Conservation (phyloP, 73 alveolate genomes). For the Strombidium stylifer region DNA sequence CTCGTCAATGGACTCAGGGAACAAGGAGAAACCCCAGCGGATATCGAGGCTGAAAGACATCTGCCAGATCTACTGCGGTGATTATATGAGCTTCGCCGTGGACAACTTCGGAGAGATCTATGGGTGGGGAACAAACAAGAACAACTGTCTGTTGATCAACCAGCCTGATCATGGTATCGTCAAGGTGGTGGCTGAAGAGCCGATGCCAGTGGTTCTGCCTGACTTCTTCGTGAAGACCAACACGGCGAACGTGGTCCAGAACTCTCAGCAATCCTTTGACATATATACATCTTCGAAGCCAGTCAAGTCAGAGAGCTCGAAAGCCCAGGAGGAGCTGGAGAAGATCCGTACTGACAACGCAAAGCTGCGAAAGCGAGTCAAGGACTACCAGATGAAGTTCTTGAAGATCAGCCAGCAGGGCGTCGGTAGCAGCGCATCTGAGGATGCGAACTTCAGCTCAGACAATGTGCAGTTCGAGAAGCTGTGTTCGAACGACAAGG, state of each 20-base stretch:
- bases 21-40: background rate
- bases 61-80: constrained; percentile 47
- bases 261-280: background rate
- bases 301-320: constrained; percentile 8
- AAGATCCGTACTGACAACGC: constrained; percentile 2
- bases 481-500: background rate
- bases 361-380: constrained; percentile 3
- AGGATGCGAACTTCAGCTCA: no score
- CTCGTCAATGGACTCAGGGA: background rate
- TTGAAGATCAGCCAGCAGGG: constrained; percentile 5
- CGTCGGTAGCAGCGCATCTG: background rate
- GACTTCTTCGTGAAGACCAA: background rate
- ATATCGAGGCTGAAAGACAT: constrained; percentile 1
- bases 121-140: constrained; percentile 52
- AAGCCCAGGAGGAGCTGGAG: constrained; percentile 7
- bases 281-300: constrained; percentile 16
- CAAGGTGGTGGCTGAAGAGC: background rate
- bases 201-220: background rate
- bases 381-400: constrained; percentile 6
- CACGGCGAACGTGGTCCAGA: background rate
- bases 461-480: no score
- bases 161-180: no score
- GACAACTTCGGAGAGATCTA: constrained; percentile 41
- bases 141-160: constrained; percentile 1
- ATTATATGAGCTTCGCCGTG: constrained; percentile 57